These are phyloP conservation scores for Zygosaccharomyces sapae DNA, from an alignment of 1,139 yeast species.

Conservation along the genomic window DNA sequence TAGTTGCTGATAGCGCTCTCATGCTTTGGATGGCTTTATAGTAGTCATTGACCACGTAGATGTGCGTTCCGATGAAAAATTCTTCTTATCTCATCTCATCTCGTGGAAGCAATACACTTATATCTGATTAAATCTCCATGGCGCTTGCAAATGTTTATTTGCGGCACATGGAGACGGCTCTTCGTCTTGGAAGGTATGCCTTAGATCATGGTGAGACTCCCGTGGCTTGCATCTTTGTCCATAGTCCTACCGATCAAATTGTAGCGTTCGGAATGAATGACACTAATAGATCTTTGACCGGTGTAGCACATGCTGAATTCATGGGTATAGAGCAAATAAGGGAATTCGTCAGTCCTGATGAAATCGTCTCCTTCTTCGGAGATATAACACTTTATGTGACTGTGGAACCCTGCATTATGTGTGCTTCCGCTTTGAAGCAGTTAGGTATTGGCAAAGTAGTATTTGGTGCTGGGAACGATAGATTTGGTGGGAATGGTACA, in stretches of 20 bases:
- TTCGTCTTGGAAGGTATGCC: constrained; percentile 53
- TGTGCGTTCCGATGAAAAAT: constrained; percentile 2
- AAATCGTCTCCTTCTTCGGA: constrained; percentile 39
- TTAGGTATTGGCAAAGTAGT: constrained; percentile 66
- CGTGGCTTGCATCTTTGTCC: constrained; percentile 64
- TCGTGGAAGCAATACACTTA: too few species aligned
- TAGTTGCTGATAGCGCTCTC: not conserved
- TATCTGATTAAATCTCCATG: not conserved
- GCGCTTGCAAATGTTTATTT: constrained; percentile 12
- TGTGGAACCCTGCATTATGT: constrained; percentile 98
- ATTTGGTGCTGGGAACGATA: constrained; percentile 90
- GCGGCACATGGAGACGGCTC: constrained; percentile 47
- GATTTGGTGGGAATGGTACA: constrained; percentile 96
- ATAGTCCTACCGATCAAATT: constrained; percentile 42
- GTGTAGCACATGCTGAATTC: constrained; percentile 90
- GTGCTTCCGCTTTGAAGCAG: constrained; percentile 89
- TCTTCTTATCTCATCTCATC: not conserved
- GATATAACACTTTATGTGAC: constrained; percentile 75
- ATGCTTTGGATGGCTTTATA: not conserved
- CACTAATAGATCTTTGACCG: constrained; percentile 80
- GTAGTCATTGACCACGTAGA: not conserved
- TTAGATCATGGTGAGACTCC: constrained; percentile 62
- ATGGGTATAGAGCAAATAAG: constrained; percentile 64
- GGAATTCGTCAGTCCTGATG: constrained; percentile 22
- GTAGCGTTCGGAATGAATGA: constrained; percentile 82